Conservation (phyloP, 164 flowering plant genomes). For the Warburgia ugandensis region DNA sequence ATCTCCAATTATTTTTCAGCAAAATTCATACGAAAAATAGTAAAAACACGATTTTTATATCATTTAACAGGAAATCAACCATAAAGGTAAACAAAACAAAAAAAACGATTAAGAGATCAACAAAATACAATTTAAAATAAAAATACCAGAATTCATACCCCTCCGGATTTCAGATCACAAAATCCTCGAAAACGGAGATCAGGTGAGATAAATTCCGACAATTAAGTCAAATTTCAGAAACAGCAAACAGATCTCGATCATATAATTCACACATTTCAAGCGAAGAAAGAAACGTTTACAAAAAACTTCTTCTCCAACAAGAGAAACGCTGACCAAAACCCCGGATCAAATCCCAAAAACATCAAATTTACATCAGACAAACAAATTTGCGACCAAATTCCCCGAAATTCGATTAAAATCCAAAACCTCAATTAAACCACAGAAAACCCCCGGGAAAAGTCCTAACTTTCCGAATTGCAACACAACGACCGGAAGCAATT, state of each 20-base stretch:
- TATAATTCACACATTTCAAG: constrained; percentile 5
- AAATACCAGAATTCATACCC: not conserved
- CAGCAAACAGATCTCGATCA: constrained; percentile 12
- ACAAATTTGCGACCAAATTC: constrained; percentile 5
- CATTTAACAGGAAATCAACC: no score
- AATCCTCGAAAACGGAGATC: constrained; percentile 2
- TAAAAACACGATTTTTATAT: no score
- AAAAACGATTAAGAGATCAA: not conserved
- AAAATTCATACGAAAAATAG: not conserved
- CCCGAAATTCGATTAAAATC: not conserved
- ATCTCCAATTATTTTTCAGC: not conserved
- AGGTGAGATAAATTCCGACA: constrained; percentile 2
- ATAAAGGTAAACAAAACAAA: no score
- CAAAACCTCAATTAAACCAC: not conserved
- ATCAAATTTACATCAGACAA: constrained; percentile 1
- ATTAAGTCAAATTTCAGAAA: constrained; percentile 1
- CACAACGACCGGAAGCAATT: not conserved
- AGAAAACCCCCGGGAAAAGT: not conserved
- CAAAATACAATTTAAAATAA: not conserved
- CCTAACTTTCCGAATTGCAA: not conserved
- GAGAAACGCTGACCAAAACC: not conserved
- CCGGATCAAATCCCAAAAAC: constrained; percentile 11
- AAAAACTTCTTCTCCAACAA: not conserved
- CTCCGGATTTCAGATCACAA: not conserved
- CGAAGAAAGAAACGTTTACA: not conserved